These are phyloP conservation scores for Bacterosira constricta DNA, from an alignment of 108 stramenopile species.

Conservation along the genomic window DNA sequence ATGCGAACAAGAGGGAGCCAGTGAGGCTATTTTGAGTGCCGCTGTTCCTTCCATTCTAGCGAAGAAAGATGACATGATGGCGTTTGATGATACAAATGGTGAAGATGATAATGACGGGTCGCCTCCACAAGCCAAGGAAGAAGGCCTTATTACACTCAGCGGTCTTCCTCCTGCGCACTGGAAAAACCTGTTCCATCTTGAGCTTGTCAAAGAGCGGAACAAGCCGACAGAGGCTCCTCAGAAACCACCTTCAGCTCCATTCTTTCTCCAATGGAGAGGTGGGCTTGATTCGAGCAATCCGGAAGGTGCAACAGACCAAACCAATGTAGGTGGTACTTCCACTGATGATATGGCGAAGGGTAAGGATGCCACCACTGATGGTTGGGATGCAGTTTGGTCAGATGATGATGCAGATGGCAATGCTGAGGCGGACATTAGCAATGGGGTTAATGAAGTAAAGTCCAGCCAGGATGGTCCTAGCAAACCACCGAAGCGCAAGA, in stretches of 20 bases:
- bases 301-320: constrained; percentile 20
- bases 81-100: constrained; percentile 28
- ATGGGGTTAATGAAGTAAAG: constrained; percentile 19
- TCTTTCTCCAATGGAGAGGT: constrained; percentile 92
- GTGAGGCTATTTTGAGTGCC: constrained; percentile 7
- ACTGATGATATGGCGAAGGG: constrained; percentile 15
- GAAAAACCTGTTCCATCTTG: constrained; percentile 95
- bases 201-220: constrained; percentile 93
- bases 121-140: constrained; percentile 56
- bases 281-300: constrained; percentile 61
- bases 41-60: constrained; percentile 13
- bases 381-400: constrained; percentile 86
- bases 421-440: constrained; percentile 38
- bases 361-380: constrained; percentile 53
- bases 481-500: constrained; percentile 54
- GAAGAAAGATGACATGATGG: not conserved
- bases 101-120: constrained; percentile 31
- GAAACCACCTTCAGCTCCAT: constrained; percentile 94
- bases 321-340: not conserved
- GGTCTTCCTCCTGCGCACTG: constrained; percentile 94
- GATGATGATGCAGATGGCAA: constrained; percentile 75
- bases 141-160: constrained; percentile 86
- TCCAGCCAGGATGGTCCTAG: constrained; percentile 20
- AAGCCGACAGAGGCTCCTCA: constrained; percentile 94
- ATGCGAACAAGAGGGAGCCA: constrained; percentile 56